Percentiles rank a stretch among this genome's conserved stretches.
Conservation (phyloP, 228 moss, liverwort and hornwort species). For the Sphagnum fallax region DNA sequence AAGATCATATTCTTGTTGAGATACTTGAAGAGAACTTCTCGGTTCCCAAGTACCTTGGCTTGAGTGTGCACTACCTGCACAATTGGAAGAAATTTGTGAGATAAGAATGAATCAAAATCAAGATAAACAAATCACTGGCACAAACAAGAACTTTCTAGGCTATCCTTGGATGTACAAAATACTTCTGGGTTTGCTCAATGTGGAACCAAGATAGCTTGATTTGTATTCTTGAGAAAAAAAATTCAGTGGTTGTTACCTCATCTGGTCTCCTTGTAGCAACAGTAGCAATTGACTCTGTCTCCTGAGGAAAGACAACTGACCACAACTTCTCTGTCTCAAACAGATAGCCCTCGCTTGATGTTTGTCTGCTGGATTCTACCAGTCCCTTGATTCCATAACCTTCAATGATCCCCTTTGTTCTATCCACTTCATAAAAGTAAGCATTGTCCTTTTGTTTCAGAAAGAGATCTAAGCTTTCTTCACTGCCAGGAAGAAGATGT, state of each 20-base stretch:
- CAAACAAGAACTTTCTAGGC: neutral
- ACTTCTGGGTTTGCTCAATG: neutral
- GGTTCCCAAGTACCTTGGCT: conserved; percentile 76
- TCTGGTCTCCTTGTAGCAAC: conserved; percentile 70
- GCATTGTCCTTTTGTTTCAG: conserved; percentile 45
- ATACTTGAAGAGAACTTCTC: conserved; percentile 82
- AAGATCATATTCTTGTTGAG: conserved; percentile 86
- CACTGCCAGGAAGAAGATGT: conserved; percentile 73
- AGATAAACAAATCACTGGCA: neutral
- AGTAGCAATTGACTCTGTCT: conserved; percentile 76
- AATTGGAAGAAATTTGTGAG: neutral
- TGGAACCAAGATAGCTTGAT: neutral
- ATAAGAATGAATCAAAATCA: neutral
- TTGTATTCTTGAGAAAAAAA: neutral
- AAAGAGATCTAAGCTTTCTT: conserved; percentile 75
- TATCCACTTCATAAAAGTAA: conserved; percentile 68
- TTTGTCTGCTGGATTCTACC: conserved; percentile 23
- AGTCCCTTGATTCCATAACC: conserved; percentile 57
- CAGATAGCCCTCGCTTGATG: conserved; percentile 54
- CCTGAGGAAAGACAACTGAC: conserved; percentile 79
- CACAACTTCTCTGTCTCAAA: conserved; percentile 69
- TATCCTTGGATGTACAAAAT: no score
- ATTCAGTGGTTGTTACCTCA: conserved; percentile 46
- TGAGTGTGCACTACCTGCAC: conserved; percentile 86
- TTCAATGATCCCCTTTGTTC: conserved; percentile 70